phyloP scores from a whole-genome alignment of 129 eudicot species.

The Apium graveolens region DNA sequence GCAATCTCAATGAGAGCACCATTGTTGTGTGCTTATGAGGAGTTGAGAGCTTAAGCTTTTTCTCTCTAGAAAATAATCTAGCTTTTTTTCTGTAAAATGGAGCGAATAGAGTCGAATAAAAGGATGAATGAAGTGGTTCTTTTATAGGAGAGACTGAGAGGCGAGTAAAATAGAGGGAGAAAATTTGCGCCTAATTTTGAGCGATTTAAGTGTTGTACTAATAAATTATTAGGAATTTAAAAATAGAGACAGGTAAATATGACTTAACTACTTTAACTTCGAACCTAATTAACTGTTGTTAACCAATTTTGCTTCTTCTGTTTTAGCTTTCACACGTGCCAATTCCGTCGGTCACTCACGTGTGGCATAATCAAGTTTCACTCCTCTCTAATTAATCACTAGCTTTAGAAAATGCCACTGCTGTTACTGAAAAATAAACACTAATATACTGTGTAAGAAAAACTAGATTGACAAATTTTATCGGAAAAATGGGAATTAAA shows the following conservation, averaged over 20 bases:
- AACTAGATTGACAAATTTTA: too few species aligned
- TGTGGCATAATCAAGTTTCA: not conserved
- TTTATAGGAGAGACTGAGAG: constrained; percentile 2
- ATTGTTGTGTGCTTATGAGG: constrained; percentile 18
- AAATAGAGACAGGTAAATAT: not conserved
- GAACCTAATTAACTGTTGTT: constrained; percentile 39
- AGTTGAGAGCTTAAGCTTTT: not conserved
- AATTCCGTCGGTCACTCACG: constrained; percentile 7
- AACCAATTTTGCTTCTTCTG: not conserved
- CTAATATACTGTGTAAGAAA: too few species aligned
- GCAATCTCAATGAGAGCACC: constrained; percentile 28
- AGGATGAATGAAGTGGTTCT: not conserved
- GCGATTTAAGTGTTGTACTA: not conserved
- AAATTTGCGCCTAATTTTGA: not conserved
- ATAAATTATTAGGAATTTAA: not conserved
- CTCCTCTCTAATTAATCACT: not conserved
- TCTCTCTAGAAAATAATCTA: not conserved
- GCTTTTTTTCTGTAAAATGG: not conserved
- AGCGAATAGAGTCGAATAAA: not conserved
- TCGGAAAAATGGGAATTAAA: too few species aligned
- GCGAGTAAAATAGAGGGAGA: not conserved
- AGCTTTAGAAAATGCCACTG: not conserved
- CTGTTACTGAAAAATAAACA: not conserved
- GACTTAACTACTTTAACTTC: constrained; percentile 36
- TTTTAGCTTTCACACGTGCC: not conserved